These are phyloP conservation scores for Penicillium sp. DNA, from an alignment of 2,329 filamentous ascomycete species.

Conservation along the genomic window DNA sequence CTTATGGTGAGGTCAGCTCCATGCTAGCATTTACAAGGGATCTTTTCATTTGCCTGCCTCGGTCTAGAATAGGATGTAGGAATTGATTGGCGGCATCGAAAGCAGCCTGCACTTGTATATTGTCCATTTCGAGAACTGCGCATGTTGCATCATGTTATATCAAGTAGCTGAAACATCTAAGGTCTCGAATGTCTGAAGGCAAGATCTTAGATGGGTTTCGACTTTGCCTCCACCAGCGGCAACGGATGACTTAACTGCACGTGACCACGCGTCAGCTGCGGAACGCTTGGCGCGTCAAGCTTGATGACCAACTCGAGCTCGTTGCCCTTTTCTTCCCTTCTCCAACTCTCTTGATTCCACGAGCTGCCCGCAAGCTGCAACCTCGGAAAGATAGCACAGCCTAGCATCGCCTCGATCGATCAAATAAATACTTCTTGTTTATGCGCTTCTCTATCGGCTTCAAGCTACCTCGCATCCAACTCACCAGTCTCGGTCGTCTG, in stretches of 20 bases:
- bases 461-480: constrained; percentile 9
- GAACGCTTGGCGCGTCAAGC: constrained; percentile 1
- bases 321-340: background rate
- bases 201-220: background rate
- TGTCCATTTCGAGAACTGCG: constrained; percentile 25
- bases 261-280: constrained; percentile 7
- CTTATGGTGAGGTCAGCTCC: constrained; percentile 32
- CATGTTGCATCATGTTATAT: constrained; percentile 1
- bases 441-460: constrained; percentile 12
- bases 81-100: constrained; percentile 34
- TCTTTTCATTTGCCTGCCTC: constrained; percentile 32
- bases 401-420: background rate
- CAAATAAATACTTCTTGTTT: background rate
- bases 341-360: constrained; percentile 7
- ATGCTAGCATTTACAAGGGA: constrained; percentile 15
- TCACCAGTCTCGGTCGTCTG: constrained; percentile 3
- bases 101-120: constrained; percentile 22
- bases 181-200: background rate
- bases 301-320: background rate
- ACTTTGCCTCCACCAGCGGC: background rate
- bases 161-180: background rate
- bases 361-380: constrained; percentile 1
- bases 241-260: background rate
- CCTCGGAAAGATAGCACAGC: background rate
- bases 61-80: constrained; percentile 36